phyloP scores from a whole-genome alignment of 129 eudicot species.

The Rutidosis leptorrhynchoides region DNA sequence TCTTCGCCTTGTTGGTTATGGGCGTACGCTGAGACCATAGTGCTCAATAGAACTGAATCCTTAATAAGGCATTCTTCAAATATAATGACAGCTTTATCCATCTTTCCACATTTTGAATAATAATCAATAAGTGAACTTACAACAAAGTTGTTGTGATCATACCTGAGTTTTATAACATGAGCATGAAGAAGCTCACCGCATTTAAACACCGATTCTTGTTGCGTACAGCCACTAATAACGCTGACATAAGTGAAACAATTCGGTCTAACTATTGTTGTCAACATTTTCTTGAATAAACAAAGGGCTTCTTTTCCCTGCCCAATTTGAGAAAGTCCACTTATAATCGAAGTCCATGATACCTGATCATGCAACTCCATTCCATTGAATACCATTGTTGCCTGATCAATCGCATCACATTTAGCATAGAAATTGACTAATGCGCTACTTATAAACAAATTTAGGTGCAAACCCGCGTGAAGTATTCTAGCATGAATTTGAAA shows the following conservation, averaged over 20 bases:
- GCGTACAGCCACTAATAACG: slow-evolving; percentile 37
- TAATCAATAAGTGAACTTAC: slow-evolving; percentile 42
- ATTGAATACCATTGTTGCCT: slow-evolving; percentile 39
- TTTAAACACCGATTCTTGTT: slow-evolving; percentile 32
- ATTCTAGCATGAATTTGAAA: slow-evolving; percentile 36
- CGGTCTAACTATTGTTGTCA: slow-evolving; percentile 28
- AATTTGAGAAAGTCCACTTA: slow-evolving; percentile 43
- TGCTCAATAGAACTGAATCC: slow-evolving; percentile 30
- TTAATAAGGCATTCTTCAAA: slow-evolving; percentile 19
- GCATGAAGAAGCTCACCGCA: slow-evolving; percentile 38
- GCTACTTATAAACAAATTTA: slow-evolving; percentile 39
- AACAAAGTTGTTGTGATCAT: slow-evolving; percentile 33
- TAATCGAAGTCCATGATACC: slow-evolving; percentile 53
- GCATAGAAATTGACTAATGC: slow-evolving; percentile 43
- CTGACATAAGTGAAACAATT: slow-evolving; percentile 49
- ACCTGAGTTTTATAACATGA: slow-evolving; percentile 41
- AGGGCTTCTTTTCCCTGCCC: slow-evolving; percentile 38
- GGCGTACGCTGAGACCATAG: slow-evolving; percentile 40
- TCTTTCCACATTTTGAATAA: slow-evolving; percentile 43
- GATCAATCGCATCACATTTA: slow-evolving; percentile 35
- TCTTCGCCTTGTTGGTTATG: slow-evolving; percentile 38
- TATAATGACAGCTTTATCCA: slow-evolving; percentile 30
- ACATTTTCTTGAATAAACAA: slow-evolving; percentile 41
- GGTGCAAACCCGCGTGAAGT: slow-evolving; percentile 25
- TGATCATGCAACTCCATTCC: slow-evolving; percentile 37